A percentile compares a stretch with the other conserved stretches of the same genome.
Conservation (phyloP, 164 flowering plant genomes). For the Stephania japonica region DNA sequence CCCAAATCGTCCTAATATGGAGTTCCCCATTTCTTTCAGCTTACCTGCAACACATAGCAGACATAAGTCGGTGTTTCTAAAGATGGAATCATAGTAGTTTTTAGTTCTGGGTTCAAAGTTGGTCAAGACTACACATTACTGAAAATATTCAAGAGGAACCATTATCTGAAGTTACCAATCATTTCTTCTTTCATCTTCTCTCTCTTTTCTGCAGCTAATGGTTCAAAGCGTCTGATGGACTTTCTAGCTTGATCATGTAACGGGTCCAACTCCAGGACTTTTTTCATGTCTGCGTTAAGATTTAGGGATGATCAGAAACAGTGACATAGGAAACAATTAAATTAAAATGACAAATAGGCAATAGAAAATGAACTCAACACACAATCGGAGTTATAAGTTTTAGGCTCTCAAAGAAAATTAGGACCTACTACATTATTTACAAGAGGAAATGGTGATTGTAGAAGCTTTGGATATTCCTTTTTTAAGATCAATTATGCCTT, state of each 20-base stretch:
- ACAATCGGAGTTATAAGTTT: too few relatives aligned
- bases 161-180: slow-evolving; percentile 48
- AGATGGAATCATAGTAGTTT: neutral
- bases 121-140: neutral
- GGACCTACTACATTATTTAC: too few relatives aligned
- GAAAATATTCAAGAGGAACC: neutral
- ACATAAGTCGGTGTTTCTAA: neutral
- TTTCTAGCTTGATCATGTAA: slow-evolving; percentile 62
- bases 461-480: too few relatives aligned
- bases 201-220: slow-evolving; percentile 75
- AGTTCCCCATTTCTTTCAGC: slow-evolving; percentile 88
- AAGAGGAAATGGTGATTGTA: too few relatives aligned
- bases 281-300: slow-evolving; percentile 56
- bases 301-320: neutral
- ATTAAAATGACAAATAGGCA: neutral
- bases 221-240: slow-evolving; percentile 59
- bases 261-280: slow-evolving; percentile 74
- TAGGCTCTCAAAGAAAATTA: too few relatives aligned
- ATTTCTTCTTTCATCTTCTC: slow-evolving; percentile 98
- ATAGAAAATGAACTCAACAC: neutral
- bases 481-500: too few relatives aligned
- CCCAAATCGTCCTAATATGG: slow-evolving; percentile 86
- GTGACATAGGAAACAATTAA: neutral
- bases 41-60: slow-evolving; percentile 44
- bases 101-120: too few relatives aligned